Evolutionary conservation across 2,329 filamentous ascomycete species (phyloP), one percentile per base, ranked within the genome.

Genomic region (Colletotrichum shisoi): DNA sequence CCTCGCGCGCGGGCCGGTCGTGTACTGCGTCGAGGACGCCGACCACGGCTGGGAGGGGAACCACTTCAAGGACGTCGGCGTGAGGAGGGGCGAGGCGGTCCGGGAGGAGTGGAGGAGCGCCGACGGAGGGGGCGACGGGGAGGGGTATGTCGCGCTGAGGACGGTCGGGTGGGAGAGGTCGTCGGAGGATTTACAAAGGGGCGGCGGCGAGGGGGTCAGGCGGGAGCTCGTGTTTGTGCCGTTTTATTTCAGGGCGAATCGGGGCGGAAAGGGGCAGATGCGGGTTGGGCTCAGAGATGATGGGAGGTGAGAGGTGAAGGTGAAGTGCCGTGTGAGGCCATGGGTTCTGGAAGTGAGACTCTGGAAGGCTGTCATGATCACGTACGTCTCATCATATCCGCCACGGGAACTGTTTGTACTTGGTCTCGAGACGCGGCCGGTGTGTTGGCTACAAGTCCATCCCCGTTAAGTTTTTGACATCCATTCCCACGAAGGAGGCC

Each of bases 1-100:
- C 1, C 73, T 89, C 7, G 84, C 82, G 2, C 80, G 86, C 4
- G 87, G 87, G 0, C 87, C 86, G 0, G 72, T 89, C 6, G 77
- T 89, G 5, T 89, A 89, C 73, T 89, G 86, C 65, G 80, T 84
- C 4, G 87, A 89, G 71, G 86, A 89, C 62, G 71, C 79, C 7
- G 86, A 89, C 70, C 87, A 88, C 63, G 42, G 75, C 0, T 87
- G 84, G 83, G 85, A 84, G 57, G 71, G 76, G 1, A 80, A 86
- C 70, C 85, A 88, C 72, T 87, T 87, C 77, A 85, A 82, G 70
- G 76, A 79, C 62, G 69, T 79, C n/a, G 73, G 73, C 17, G 71
- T 78, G 56, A 71, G 70, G 52, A 63, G 71, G 13, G 69, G 69
- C 19, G 62, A 72, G 7, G 11, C 31, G 1, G 49, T 73, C 4